Conservation (phyloP, 352 stramenopile genomes). For the Phytophthora pisi region DNA sequence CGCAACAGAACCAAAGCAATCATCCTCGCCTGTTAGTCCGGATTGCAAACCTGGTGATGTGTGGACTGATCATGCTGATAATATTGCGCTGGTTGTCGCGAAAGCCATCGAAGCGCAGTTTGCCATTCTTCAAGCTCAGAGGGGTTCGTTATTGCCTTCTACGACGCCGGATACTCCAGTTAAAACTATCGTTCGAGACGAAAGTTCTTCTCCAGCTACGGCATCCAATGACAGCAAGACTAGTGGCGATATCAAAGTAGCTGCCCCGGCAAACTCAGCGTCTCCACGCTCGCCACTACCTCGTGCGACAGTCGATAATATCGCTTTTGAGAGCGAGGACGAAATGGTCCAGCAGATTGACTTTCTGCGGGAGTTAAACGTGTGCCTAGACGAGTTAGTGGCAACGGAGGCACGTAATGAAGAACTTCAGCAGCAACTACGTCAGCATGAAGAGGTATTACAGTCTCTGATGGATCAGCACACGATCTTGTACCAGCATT, state of each 20-base stretch:
- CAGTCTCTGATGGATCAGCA: conserved; percentile 74
- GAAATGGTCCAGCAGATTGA: conserved; percentile 67
- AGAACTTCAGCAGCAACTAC: conserved; percentile 47
- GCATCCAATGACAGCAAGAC: not conserved
- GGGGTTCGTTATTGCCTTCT: not conserved
- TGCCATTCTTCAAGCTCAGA: conserved; percentile 36
- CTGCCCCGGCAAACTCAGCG: not conserved
- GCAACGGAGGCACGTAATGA: conserved; percentile 56
- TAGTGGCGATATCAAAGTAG: not conserved
- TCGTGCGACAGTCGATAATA: conserved; percentile 19
- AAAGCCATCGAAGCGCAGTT: conserved; percentile 50
- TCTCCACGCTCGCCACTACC: conserved; percentile 12
- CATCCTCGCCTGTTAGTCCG: not conserved
- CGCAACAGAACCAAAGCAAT: not conserved
- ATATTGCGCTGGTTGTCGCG: conserved; percentile 46
- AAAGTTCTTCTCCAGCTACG: not conserved
- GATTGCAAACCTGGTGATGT: conserved; percentile 4
- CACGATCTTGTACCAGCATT: conserved; percentile 72
- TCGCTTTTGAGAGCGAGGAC: conserved; percentile 61
- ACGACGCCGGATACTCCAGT: not conserved
- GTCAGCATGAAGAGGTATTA: conserved; percentile 60
- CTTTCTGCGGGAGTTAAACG: conserved; percentile 66
- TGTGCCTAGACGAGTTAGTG: conserved; percentile 70
- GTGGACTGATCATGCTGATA: conserved; percentile 35
- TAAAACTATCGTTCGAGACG: not conserved